Percentiles rank a stretch among this genome's conserved stretches.
Conservation (phyloP, 441 rosid genomes). For the Sinapis alba region DNA sequence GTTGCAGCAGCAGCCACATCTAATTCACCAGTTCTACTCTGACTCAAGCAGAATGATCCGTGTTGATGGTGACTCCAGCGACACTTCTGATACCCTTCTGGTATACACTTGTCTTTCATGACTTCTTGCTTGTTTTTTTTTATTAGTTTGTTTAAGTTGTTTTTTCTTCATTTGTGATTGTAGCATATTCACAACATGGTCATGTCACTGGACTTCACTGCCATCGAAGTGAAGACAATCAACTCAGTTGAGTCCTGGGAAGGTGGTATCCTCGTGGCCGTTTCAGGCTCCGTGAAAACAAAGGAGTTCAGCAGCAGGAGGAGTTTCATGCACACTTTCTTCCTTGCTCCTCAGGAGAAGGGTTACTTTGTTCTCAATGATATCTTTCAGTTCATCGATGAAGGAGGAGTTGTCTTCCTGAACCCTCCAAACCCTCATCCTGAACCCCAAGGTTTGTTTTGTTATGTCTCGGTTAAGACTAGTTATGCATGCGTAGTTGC, state of each 20-base stretch:
- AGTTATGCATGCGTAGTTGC: background rate
- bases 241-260: conserved; percentile 69
- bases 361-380: conserved; percentile 74
- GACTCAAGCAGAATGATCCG: conserved; percentile 64
- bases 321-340: conserved; percentile 65
- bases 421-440: conserved; percentile 53
- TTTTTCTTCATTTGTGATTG: conserved; percentile 10
- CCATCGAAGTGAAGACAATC: conserved; percentile 74
- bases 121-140: background rate
- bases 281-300: conserved; percentile 63
- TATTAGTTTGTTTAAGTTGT: background rate
- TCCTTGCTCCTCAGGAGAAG: conserved; percentile 76
- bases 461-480: background rate
- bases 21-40: conserved; percentile 67
- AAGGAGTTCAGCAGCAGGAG: conserved; percentile 52
- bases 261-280: conserved; percentile 67
- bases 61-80: conserved; percentile 59
- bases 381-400: conserved; percentile 64
- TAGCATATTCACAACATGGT: conserved; percentile 68
- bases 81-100: conserved; percentile 59
- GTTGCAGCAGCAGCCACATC: conserved; percentile 67
- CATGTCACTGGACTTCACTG: conserved; percentile 57
- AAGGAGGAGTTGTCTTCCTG: conserved; percentile 37
- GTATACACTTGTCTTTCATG: conserved; percentile 30
- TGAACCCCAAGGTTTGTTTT: conserved; percentile 70